Evolutionary conservation across 1,139 yeast genomes (phyloP).

Genomic region (Suhomyces chickasaworum): DNA sequence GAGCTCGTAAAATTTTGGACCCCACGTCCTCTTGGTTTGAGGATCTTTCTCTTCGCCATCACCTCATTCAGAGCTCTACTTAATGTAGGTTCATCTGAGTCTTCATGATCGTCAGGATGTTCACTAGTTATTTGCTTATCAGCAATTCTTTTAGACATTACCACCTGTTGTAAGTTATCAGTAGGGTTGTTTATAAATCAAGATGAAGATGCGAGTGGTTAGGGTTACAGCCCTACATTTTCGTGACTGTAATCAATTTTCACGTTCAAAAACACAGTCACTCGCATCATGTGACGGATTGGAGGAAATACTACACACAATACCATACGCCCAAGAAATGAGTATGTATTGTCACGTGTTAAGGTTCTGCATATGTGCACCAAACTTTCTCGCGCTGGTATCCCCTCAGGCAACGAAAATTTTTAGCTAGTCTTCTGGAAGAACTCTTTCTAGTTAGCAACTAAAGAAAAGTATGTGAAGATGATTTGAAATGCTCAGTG

Average conservation of each 20-base stretch:
- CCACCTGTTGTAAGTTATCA: neutral
- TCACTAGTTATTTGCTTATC: conserved; percentile 58
- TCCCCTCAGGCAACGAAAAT: conserved; percentile 8
- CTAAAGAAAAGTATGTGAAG: conserved; percentile 22
- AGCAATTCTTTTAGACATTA: conserved; percentile 71
- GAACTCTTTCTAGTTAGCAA: conserved; percentile 20
- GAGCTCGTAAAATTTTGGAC: conserved; percentile 6
- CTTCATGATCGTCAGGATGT: conserved; percentile 35
- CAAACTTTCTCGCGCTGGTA: conserved; percentile 6
- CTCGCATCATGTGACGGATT: neutral
- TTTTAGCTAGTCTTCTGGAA: conserved; percentile 15
- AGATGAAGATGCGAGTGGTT: neutral
- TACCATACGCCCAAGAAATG: too few species aligned
- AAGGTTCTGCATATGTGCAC: conserved; percentile 4
- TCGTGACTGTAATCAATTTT: too few species aligned
- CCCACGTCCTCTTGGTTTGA: conserved; percentile 52
- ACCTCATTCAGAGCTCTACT: conserved; percentile 60
- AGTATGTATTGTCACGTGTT: neutral
- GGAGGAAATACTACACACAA: neutral
- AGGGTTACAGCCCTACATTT: conserved; percentile 10
- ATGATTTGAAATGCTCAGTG: neutral
- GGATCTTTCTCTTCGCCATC: conserved; percentile 67
- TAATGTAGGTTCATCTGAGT: conserved; percentile 36
- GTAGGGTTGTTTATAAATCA: neutral
- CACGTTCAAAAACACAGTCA: neutral